A percentile compares a stretch with the other conserved stretches of the same genome.
phyloP scores from a whole-genome alignment of 768 basidiomycete genomes.

The Royoungia palumana region DNA sequence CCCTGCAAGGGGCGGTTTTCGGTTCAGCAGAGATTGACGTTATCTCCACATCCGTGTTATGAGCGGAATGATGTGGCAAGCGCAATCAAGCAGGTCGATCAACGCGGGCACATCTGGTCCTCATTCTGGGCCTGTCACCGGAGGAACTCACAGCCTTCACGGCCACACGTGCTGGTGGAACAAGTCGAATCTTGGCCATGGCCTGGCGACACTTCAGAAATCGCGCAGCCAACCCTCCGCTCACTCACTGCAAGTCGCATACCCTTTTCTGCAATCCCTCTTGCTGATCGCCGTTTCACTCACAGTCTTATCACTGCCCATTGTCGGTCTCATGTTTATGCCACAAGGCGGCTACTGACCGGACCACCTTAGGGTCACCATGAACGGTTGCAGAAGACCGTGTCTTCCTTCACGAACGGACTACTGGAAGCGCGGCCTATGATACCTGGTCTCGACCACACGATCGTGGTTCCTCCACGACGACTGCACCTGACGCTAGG shows the following conservation, averaged over 20 bases:
- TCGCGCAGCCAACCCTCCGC: slow-evolving; percentile 7
- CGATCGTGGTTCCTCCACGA: slow-evolving; percentile 52
- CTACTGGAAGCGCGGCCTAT: slow-evolving; percentile 24
- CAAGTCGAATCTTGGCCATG: slow-evolving; percentile 11
- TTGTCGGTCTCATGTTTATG: slow-evolving; percentile 31
- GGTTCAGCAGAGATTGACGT: no score
- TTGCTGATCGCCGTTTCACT: not conserved
- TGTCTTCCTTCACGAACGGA: slow-evolving; percentile 37
- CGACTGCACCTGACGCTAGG: slow-evolving; percentile 75
- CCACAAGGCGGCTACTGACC: no score
- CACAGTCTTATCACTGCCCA: slow-evolving; percentile 31
- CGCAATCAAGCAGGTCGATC: no score
- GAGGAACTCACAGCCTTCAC: no score
- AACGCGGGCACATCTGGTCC: no score
- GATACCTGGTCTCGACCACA: slow-evolving; percentile 52
- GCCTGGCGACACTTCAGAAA: slow-evolving; percentile 8
- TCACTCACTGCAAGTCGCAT: slow-evolving; percentile 27
- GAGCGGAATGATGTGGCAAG: no score
- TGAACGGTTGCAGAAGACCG: slow-evolving; percentile 30
- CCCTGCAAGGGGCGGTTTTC: not conserved
- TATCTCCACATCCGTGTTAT: no score
- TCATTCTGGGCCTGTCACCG: no score
- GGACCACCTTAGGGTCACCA: slow-evolving; percentile 39
- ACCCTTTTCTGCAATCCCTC: not conserved
- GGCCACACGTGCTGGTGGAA: no score